A percentile compares a stretch with the other conserved stretches of the same genome.
Conservation (phyloP, 2,329 filamentous ascomycete species). For the Monosporascus sp. region DNA sequence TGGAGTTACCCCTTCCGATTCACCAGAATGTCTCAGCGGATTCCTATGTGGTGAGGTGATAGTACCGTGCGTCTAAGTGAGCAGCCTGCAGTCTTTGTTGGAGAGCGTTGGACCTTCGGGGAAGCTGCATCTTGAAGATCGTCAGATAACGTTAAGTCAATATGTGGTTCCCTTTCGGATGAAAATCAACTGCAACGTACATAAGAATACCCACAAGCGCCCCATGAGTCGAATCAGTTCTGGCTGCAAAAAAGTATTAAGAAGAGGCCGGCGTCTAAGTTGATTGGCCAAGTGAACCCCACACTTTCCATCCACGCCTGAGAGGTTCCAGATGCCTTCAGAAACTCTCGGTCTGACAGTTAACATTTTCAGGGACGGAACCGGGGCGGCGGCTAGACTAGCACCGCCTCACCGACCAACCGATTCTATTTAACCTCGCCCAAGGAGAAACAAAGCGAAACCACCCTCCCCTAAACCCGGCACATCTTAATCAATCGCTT, state of each 20-base stretch:
- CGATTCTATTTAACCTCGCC: neutral
- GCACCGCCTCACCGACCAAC: neutral
- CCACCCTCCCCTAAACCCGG: neutral
- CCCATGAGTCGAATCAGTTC: no score
- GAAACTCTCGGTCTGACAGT: neutral
- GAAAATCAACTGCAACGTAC: no score
- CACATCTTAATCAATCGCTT: neutral
- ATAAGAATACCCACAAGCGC: no score
- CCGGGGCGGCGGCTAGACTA: neutral
- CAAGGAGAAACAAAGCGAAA: neutral
- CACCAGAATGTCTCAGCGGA: no score
- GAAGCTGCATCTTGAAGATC: no score
- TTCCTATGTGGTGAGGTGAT: no score
- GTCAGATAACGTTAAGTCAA: no score
- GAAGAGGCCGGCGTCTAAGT: conserved; percentile 4
- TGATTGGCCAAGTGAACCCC: conserved; percentile 8
- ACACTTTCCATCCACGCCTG: neutral
- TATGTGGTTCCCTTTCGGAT: no score
- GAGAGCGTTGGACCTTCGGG: no score
- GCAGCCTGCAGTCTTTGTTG: no score
- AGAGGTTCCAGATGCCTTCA: neutral
- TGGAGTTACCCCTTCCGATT: no score
- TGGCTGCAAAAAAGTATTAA: neutral
- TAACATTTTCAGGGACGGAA: neutral
- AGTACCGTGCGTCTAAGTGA: no score